These are phyloP conservation scores for Penicillium decumbens DNA, from an alignment of 2,329 filamentous ascomycete genomes.

Conservation along the genomic window DNA sequence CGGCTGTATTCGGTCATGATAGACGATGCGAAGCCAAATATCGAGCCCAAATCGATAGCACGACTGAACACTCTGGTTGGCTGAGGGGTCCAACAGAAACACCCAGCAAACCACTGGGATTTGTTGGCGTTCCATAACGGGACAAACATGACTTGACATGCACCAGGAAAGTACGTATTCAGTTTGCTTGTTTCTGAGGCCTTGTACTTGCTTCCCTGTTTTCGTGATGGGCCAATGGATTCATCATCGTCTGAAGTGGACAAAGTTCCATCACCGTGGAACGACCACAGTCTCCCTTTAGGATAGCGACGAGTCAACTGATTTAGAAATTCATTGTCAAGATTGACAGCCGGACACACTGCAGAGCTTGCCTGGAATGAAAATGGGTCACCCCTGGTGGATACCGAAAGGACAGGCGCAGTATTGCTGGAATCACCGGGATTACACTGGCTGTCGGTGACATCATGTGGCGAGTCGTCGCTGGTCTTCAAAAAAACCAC, in stretches of 20 bases:
- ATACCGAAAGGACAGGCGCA: background rate
- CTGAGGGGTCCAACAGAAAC: slow-evolving; percentile 23
- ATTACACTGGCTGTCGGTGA: background rate
- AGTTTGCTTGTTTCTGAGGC: slow-evolving; percentile 5
- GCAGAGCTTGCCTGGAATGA: background rate
- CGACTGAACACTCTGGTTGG: slow-evolving; percentile 23
- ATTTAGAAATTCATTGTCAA: background rate
- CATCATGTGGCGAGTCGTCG: background rate
- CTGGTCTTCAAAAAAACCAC: background rate
- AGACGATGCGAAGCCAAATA: slow-evolving; percentile 33
- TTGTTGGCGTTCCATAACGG: slow-evolving; percentile 32
- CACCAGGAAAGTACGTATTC: slow-evolving; percentile 21
- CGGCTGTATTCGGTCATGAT: slow-evolving; percentile 38
- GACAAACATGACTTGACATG: slow-evolving; percentile 25
- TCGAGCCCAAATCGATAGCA: slow-evolving; percentile 30
- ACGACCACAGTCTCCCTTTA: background rate
- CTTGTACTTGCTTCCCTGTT: slow-evolving; percentile 1
- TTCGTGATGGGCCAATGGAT: background rate
- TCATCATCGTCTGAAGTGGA: background rate
- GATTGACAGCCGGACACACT: background rate
- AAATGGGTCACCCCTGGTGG: background rate
- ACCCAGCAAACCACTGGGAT: slow-evolving; percentile 29
- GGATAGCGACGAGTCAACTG: background rate
- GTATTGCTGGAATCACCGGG: background rate
- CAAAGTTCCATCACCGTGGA: background rate